phyloP scores from a whole-genome alignment of 1,139 yeast genomes.

The Komagataea norvegica region DNA sequence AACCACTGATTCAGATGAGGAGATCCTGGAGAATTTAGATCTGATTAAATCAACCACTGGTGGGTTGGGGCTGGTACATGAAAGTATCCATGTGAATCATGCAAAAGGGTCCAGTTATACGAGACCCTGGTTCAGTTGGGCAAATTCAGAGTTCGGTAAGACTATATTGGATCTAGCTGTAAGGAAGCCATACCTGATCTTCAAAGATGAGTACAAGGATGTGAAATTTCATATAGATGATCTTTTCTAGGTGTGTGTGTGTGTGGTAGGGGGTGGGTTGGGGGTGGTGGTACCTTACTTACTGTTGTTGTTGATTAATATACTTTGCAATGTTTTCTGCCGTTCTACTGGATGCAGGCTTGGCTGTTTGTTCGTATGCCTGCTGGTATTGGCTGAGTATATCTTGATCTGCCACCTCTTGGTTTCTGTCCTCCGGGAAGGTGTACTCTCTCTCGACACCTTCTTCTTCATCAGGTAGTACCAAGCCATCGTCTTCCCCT shows the following conservation, averaged over 20 bases:
- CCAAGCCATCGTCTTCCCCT: slow-evolving; percentile 55
- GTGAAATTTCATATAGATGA: slow-evolving; percentile 16
- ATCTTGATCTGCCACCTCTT: slow-evolving; percentile 54
- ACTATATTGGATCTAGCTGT: slow-evolving; percentile 71
- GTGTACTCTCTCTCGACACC: slow-evolving; percentile 54
- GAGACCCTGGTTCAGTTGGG: slow-evolving; percentile 92
- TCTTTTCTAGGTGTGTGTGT: too few species aligned
- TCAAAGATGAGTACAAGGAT: slow-evolving; percentile 39
- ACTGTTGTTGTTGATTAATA: slow-evolving; percentile 39
- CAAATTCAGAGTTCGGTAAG: slow-evolving; percentile 86
- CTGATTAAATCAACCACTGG: slow-evolving; percentile 59
- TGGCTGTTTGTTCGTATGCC: slow-evolving; percentile 63
- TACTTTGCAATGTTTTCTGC: slow-evolving; percentile 70
- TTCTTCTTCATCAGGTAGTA: slow-evolving; percentile 61
- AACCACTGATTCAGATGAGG: slow-evolving; percentile 68
- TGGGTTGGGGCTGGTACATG: slow-evolving; percentile 80
- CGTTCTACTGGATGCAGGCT: slow-evolving; percentile 56
- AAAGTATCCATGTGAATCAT: slow-evolving; percentile 65
- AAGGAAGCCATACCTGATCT: slow-evolving; percentile 69
- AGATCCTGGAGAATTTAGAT: slow-evolving; percentile 49
- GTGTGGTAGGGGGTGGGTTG: too few species aligned
- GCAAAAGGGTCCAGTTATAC: slow-evolving; percentile 47
- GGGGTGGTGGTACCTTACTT: too few species aligned
- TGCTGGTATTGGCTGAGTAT: slow-evolving; percentile 69
- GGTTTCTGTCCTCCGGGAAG: slow-evolving; percentile 65